Evolutionary conservation across 208 protist species (phyloP).

Genomic region (Acanthamoeba divionensis): DNA sequence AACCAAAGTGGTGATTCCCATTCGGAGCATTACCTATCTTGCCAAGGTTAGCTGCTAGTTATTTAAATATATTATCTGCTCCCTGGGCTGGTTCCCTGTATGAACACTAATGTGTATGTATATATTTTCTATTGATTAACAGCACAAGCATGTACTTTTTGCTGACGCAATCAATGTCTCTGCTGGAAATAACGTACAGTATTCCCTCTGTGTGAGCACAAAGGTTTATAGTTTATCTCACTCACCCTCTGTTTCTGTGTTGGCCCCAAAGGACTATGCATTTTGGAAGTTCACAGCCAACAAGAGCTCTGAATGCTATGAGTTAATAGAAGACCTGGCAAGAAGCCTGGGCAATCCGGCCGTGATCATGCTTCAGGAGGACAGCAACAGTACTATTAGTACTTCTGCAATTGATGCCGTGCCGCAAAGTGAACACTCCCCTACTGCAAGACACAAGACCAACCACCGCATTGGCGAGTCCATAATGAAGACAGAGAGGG

Average conservation of each 20-base stretch:
- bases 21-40: not conserved
- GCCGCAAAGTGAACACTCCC: not conserved
- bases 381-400: not conserved
- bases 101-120: not conserved
- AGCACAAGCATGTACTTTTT: constrained; percentile 35
- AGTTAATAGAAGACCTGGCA: not conserved
- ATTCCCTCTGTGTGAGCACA: no score
- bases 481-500: not conserved
- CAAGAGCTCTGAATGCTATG: not conserved
- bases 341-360: not conserved
- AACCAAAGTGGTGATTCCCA: not conserved
- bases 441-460: not conserved
- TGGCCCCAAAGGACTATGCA: not conserved
- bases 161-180: not conserved
- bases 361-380: not conserved
- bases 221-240: no score
- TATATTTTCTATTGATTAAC: not conserved
- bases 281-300: not conserved
- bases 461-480: not conserved
- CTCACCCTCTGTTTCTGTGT: not conserved
- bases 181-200: not conserved
- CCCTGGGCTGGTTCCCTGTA: not conserved
- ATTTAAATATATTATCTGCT: not conserved
- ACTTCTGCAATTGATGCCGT: not conserved
- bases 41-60: not conserved